Evolutionary conservation across 1,284 basidiomycete species (phyloP).

Genomic region (Papiliotrema laurentii): DNA sequence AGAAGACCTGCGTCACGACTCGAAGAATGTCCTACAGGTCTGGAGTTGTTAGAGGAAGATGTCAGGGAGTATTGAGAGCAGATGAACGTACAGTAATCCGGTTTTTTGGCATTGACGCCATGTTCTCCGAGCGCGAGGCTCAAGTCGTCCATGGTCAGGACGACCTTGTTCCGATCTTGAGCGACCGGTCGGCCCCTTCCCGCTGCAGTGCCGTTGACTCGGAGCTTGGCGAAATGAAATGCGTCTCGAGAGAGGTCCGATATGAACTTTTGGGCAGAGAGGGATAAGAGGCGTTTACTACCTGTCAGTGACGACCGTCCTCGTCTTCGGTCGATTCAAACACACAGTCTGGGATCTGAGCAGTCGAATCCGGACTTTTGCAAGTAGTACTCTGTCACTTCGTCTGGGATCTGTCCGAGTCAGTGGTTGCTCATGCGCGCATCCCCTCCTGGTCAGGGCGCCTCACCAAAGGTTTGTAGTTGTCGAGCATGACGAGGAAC

Average conservation of each 20-base stretch:
- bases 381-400: conserved; percentile 96
- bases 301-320: background rate
- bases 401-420: conserved; percentile 85
- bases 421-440: no score
- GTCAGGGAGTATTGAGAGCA: no score
- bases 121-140: conserved; percentile 89
- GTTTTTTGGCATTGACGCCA: conserved; percentile 88
- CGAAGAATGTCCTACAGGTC: no score
- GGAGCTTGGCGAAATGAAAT: conserved; percentile 94
- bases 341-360: conserved; percentile 80
- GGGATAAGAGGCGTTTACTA: conserved; percentile 87
- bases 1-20: no score
- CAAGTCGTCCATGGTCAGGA: conserved; percentile 95
- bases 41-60: background rate
- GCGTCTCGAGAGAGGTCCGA: conserved; percentile 96
- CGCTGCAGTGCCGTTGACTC: conserved; percentile 55
- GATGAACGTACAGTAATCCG: conserved; percentile 58
- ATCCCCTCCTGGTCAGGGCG: no score
- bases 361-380: conserved; percentile 95
- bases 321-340: background rate
- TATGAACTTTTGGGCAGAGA: conserved; percentile 97
- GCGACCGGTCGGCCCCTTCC: conserved; percentile 45
- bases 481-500: conserved; percentile 92
- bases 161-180: conserved; percentile 90
- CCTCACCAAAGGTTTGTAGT: conserved; percentile 89